These are phyloP conservation scores for Melastoma malabathricum DNA, from an alignment of 345 rosid genomes.

Conservation along the genomic window DNA sequence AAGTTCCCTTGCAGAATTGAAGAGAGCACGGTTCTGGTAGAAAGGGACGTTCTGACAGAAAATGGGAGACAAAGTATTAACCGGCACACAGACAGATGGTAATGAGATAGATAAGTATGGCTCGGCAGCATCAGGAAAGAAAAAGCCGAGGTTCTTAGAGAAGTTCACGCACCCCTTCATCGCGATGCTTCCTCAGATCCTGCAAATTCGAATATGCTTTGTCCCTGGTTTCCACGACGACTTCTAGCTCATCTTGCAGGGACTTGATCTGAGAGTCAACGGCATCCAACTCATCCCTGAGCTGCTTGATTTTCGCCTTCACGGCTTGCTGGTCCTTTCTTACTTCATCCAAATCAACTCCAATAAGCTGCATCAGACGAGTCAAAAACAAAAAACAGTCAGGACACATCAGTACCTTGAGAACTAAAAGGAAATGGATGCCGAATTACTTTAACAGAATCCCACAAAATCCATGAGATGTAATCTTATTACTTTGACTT, in stretches of 20 bases:
- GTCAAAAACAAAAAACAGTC: not conserved
- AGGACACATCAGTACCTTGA: not conserved
- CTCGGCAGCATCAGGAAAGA: no score
- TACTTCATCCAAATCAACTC: slow-evolving; percentile 77
- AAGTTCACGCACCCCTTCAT: slow-evolving; percentile 41
- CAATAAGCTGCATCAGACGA: slow-evolving; percentile 49
- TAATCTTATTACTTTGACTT: slow-evolving; percentile 71
- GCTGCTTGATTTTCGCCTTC: slow-evolving; percentile 38
- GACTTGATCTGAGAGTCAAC: slow-evolving; percentile 40
- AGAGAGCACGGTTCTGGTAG: slow-evolving; percentile 29
- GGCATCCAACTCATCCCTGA: slow-evolving; percentile 40
- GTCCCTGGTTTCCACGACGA: slow-evolving; percentile 44
- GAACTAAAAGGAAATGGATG: slow-evolving; percentile 3
- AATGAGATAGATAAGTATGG: not conserved
- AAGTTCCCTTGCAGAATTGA: slow-evolving; percentile 47
- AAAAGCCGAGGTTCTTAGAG: no score
- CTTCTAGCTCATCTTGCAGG: slow-evolving; percentile 41
- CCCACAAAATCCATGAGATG: not conserved
- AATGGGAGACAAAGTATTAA: not conserved
- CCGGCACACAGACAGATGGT: not conserved
- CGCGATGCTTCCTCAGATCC: slow-evolving; percentile 53
- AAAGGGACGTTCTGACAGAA: slow-evolving; percentile 36
- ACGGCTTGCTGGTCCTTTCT: slow-evolving; percentile 74
- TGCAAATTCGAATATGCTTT: slow-evolving; percentile 37
- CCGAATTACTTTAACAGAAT: no score